Evolutionary conservation across 257 asterid species (phyloP).

Genomic region (Penstemon davidsonii): DNA sequence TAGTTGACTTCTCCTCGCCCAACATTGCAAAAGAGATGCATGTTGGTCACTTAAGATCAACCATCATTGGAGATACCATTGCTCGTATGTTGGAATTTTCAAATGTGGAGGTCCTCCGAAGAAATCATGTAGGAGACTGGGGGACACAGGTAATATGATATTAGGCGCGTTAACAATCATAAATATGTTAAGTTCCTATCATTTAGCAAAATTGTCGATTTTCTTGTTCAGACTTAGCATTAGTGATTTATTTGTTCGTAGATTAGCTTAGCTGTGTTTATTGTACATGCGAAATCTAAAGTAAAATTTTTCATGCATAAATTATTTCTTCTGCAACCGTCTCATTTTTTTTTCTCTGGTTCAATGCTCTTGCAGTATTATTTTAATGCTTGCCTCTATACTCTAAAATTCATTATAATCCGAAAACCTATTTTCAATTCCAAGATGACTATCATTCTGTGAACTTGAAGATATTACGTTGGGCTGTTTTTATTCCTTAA

Average conservation of each 20-base stretch:
- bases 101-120: slow-evolving; percentile 80
- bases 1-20: slow-evolving; percentile 96
- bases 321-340: not conserved
- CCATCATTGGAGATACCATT: slow-evolving; percentile 91
- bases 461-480: not conserved
- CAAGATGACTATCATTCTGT: not conserved
- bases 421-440: slow-evolving; percentile 6
- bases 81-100: slow-evolving; percentile 94
- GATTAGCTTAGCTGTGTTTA: not conserved
- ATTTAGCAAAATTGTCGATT: slow-evolving; percentile 11
- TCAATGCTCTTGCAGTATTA: slow-evolving; percentile 9
- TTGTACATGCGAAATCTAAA: not conserved
- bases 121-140: slow-evolving; percentile 99
- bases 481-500: not conserved
- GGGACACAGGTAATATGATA: slow-evolving; percentile 73
- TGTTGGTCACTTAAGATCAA: slow-evolving; percentile 94
- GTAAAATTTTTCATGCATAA: not conserved
- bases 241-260: not conserved
- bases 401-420: not conserved
- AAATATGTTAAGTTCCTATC: slow-evolving; percentile 5
- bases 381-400: not conserved
- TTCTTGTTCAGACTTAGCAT: slow-evolving; percentile 4
- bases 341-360: not conserved
- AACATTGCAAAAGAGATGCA: slow-evolving; percentile 99
- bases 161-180: slow-evolving; percentile 14